phyloP scores from a whole-genome alignment of 129 eudicot genomes.

The Flaveria brownii region DNA sequence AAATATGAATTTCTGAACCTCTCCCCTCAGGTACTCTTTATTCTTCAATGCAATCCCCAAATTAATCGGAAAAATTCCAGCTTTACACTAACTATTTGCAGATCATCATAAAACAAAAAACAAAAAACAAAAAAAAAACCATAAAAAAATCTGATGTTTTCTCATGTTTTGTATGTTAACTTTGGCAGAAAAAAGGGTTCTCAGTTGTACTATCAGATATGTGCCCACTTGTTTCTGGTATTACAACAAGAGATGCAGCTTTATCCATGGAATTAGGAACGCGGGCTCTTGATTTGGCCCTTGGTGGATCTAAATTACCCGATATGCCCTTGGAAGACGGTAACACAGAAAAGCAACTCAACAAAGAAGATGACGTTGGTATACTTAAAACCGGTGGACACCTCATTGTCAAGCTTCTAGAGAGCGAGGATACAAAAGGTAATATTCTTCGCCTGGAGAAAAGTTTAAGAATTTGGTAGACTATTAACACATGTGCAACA shows the following conservation, averaged over 20 bases:
- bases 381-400: slow-evolving; percentile 68
- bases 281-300: slow-evolving; percentile 86
- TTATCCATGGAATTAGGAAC: slow-evolving; percentile 86
- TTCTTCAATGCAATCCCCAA: not conserved
- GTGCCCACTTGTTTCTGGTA: slow-evolving; percentile 93
- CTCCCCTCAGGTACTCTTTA: slow-evolving; percentile 70
- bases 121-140: too few relatives aligned
- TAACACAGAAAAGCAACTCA: slow-evolving; percentile 26
- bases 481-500: not conserved
- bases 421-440: slow-evolving; percentile 90
- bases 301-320: slow-evolving; percentile 48
- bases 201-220: slow-evolving; percentile 87
- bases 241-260: slow-evolving; percentile 81
- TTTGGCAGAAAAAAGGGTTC: slow-evolving; percentile 73
- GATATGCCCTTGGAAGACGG: slow-evolving; percentile 18
- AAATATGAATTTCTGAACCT: slow-evolving; percentile 57
- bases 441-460: not conserved
- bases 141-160: not conserved
- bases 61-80: not conserved
- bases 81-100: not conserved
- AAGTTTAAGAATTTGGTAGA: not conserved
- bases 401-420: slow-evolving; percentile 84
- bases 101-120: not conserved
- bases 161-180: not conserved
- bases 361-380: slow-evolving; percentile 35